Conservation (phyloP, 805 yeast species). For the Debaryomyces maramus region DNA sequence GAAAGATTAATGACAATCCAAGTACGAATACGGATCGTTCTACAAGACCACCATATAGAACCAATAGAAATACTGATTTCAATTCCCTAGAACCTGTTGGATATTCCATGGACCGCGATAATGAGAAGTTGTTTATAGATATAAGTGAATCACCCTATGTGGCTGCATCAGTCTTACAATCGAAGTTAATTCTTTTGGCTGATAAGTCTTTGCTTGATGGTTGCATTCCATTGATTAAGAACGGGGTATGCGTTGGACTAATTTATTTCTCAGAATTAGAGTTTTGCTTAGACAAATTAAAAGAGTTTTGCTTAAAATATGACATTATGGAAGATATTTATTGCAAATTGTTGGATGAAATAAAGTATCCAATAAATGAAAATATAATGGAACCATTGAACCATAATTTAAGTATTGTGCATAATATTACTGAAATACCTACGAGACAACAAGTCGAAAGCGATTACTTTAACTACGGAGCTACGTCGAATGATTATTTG, state of each 20-base stretch:
- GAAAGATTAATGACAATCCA: constrained; percentile 10
- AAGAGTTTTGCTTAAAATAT: constrained; percentile 26
- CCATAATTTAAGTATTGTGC: constrained; percentile 11
- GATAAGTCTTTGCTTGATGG: constrained; percentile 49
- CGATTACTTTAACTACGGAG: constrained; percentile 29
- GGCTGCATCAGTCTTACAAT: constrained; percentile 29
- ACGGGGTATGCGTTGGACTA: constrained; percentile 41
- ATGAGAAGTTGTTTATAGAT: constrained; percentile 31
- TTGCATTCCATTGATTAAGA: constrained; percentile 48
- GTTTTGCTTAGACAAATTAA: constrained; percentile 47
- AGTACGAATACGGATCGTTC: background rate
- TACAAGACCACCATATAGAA: background rate
- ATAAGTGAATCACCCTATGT: constrained; percentile 35
- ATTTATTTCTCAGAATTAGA: constrained; percentile 53
- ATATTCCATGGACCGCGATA: background rate
- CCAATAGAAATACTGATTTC: background rate
- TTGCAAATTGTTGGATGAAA: constrained; percentile 25
- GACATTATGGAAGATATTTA: constrained; percentile 27
- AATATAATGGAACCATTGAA: background rate
- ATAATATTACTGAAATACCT: constrained; percentile 1
- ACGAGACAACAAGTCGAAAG: constrained; percentile 1
- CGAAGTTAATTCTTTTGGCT: constrained; percentile 39
- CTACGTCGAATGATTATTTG: constrained; percentile 1
- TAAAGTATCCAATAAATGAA: constrained; percentile 8
- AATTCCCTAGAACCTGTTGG: background rate